A percentile compares a stretch with the other conserved stretches of the same genome.
Conservation (phyloP, 805 yeast species). For the Ogataea degrootiae region DNA sequence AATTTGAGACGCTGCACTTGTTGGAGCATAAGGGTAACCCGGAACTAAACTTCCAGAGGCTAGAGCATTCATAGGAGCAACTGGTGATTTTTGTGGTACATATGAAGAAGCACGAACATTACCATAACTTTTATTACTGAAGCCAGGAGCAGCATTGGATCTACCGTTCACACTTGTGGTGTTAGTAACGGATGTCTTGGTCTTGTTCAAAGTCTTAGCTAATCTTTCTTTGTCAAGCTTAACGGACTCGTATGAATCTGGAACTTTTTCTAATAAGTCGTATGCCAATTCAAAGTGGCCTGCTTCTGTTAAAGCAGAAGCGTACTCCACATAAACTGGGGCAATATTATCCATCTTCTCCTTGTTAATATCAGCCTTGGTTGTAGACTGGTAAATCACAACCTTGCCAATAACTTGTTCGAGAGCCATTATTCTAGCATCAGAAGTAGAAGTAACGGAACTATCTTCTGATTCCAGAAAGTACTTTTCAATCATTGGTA, state of each 20-base stretch:
- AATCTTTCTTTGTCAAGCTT: constrained; percentile 76
- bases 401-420: constrained; percentile 81
- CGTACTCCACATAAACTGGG: constrained; percentile 72
- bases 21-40: constrained; percentile 20
- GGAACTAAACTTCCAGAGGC: constrained; percentile 13
- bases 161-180: constrained; percentile 1
- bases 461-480: constrained; percentile 41
- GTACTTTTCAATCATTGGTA: constrained; percentile 36
- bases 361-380: constrained; percentile 31
- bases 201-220: constrained; percentile 46
- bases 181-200: constrained; percentile 4
- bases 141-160: neutral
- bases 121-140: neutral
- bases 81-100: constrained; percentile 1
- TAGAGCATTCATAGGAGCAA: constrained; percentile 13
- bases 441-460: constrained; percentile 56
- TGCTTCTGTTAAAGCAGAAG: constrained; percentile 69
- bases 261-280: constrained; percentile 63
- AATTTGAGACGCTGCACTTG: constrained; percentile 5
- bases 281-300: constrained; percentile 84
- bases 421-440: constrained; percentile 79
- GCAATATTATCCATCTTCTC: constrained; percentile 43
- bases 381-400: constrained; percentile 57
- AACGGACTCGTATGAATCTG: constrained; percentile 68
- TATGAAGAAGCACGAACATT: neutral